Evolutionary conservation across 306 rosid species (phyloP).

Genomic region (Acacia melanoxylon): DNA sequence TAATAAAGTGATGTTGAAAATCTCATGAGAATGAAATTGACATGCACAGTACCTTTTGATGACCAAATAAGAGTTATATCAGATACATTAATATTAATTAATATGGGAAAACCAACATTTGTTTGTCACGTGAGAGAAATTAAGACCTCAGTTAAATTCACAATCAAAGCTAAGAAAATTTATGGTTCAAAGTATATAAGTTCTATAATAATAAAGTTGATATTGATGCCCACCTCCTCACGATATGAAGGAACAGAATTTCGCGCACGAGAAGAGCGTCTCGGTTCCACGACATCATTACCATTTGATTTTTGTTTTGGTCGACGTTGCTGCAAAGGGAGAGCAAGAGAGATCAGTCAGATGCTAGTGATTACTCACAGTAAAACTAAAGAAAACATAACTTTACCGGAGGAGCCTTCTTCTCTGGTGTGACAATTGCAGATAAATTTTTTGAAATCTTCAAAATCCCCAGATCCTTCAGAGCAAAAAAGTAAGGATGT

Average conservation of each 20-base stretch:
- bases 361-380: not conserved
- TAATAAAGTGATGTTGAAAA: not conserved
- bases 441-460: conserved; percentile 56
- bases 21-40: not conserved
- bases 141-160: not conserved
- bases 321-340: conserved; percentile 36
- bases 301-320: conserved; percentile 40
- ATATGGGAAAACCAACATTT: not conserved
- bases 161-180: not conserved
- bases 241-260: conserved; percentile 46
- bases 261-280: conserved; percentile 61
- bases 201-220: not conserved
- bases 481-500: not conserved
- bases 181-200: not conserved
- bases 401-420: conserved; percentile 49
- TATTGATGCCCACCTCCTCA: conserved; percentile 46
- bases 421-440: conserved; percentile 39
- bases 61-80: not conserved
- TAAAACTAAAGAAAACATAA: conserved; percentile 9
- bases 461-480: conserved; percentile 67
- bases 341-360: not conserved
- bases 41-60: not conserved
- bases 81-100: not conserved
- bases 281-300: conserved; percentile 40
- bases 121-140: not conserved